Percentiles rank a stretch among this genome's conserved stretches.
phyloP scores from a whole-genome alignment of 495 filamentous ascomycete species.

The Aspergillus sclerotioniger region DNA sequence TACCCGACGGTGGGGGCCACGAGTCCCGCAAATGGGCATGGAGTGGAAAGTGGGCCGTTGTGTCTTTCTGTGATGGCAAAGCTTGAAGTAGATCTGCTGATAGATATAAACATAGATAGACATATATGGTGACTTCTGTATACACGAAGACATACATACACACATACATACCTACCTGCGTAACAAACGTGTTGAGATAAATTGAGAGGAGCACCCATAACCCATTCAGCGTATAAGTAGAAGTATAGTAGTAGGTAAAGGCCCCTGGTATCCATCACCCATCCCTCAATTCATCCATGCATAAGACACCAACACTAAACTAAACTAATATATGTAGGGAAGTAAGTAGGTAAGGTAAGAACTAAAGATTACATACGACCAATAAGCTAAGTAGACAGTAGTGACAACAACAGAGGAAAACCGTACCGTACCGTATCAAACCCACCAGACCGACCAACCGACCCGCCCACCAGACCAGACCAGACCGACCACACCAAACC shows the following conservation, averaged over 20 bases:
- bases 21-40: conserved; percentile 90
- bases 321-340: no score
- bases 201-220: no score
- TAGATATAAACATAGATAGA: not conserved
- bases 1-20: conserved; percentile 63
- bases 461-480: no score
- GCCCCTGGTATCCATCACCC: not conserved
- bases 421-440: no score
- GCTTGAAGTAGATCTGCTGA: conserved; percentile 12
- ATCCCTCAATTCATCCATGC: not conserved
- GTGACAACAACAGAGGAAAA: not conserved
- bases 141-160: not conserved
- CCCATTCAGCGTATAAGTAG: no score
- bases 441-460: no score
- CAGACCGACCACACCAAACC: no score
- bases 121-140: not conserved
- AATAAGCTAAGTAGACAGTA: not conserved
- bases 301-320: not conserved
- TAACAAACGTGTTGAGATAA: no score
- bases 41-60: conserved; percentile 95
- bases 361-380: not conserved
- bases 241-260: not conserved
- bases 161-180: no score
- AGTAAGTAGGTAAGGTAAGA: not conserved
- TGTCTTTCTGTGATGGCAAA: conserved; percentile 81